Percentiles rank a stretch among this genome's conserved stretches.
These are phyloP conservation scores for Tricladium varicosporioides DNA, from an alignment of 2,329 filamentous ascomycete species.

Conservation along the genomic window DNA sequence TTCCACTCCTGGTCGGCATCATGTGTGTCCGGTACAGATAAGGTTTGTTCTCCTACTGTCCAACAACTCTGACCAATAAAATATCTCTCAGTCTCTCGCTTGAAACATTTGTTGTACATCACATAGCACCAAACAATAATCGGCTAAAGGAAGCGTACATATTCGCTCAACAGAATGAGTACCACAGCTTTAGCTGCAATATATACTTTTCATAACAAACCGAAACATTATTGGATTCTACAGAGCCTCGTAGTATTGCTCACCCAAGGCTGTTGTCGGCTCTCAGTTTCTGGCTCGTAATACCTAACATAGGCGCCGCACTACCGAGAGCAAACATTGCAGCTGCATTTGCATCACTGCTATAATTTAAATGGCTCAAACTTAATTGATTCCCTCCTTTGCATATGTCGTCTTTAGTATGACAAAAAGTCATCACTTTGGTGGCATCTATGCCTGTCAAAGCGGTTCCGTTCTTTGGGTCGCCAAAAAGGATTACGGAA, in stretches of 20 bases:
- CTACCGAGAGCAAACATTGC: constrained; percentile 26
- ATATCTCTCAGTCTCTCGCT: no score
- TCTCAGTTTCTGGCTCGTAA: constrained; percentile 24
- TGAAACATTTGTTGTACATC: no score
- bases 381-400: constrained; percentile 18
- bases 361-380: constrained; percentile 25
- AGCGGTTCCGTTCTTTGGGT: constrained; percentile 29
- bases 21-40: no score
- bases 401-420: constrained; percentile 27
- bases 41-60: no score
- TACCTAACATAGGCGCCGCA: constrained; percentile 21
- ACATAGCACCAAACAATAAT: no score
- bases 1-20: no score
- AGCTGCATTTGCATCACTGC: constrained; percentile 21
- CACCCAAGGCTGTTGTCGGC: background rate
- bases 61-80: no score
- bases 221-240: background rate
- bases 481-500: constrained; percentile 27
- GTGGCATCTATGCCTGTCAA: constrained; percentile 19
- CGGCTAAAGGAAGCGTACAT: no score
- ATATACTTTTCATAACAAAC: background rate
- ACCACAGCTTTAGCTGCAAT: background rate
- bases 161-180: no score
- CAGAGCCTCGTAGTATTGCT: background rate
- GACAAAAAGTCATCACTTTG: constrained; percentile 26